Evolutionary conservation across 148 eudicot genomes (phyloP), one percentile per base, ranked within the genome.

Genomic region (Euryodendron excelsum): DNA sequence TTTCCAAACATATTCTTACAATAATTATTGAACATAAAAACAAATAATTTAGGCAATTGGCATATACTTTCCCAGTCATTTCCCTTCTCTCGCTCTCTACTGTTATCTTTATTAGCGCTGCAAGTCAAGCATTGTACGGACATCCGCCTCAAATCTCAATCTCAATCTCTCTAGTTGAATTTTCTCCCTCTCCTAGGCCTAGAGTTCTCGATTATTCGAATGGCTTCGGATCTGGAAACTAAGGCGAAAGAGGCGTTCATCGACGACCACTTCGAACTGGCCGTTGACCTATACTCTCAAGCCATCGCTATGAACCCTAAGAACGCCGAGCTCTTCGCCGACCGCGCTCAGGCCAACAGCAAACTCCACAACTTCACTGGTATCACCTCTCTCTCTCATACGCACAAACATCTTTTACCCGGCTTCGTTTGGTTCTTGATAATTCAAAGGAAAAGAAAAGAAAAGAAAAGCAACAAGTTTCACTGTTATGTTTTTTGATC

Each of bases 241-340:
- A 88, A 80, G 79, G 99, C 99, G 0, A 91, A 89, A 45, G 97
- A 88, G 79, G 99, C 99, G 0, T 96, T 96, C 86, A 89, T 96
- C 58, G 99, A 96, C 74, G 99, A 96, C 88, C 97, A 96, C 91
- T 96, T 91, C 78, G 97, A 96, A 75, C 86, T 93, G 44, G 98
- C 98, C 81, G 93, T 89, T 72, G 97, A 96, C 69, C 91, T 91
- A 11, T 91, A 90, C 84, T 74, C 97, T 36, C 94, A 93, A 66
- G 97, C 99, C 80, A 96, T 96, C 60, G 84, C 85, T 28, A 44
- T 91, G 11, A 82, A 75, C 86, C 99, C 98, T 81, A 87, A 73
- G 34, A 73, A 75, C 63, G 80, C 97, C 30, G 91, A 91, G 50
- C 97, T 96, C 58, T 93, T 52, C 50, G 91, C 92, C 45, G 99